Evolutionary conservation across 768 basidiomycete genomes (phyloP), one percentile per base, ranked within the genome.

Genomic region (Tulasnella sp.): DNA sequence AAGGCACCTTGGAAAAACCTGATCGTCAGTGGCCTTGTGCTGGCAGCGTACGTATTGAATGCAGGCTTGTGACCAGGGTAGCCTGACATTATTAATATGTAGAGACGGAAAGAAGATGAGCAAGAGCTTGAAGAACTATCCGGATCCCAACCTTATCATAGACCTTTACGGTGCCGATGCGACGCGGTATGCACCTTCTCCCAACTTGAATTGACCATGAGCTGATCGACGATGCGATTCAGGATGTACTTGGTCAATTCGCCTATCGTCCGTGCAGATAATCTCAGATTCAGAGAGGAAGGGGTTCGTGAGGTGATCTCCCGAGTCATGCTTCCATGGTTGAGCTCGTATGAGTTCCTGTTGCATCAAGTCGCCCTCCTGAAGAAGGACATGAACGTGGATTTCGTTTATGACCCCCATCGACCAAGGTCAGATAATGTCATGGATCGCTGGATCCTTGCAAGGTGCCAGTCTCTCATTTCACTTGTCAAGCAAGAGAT

Each of bases 71-170:
- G 21, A 36, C 34, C 18, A 36, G n/a, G 34, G 72, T 39, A 18
- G 36, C 38, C 79, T 68, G 36, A 71, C 19, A 18, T 31, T 36
- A 39, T 14, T 68, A 36, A 68, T 80, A 18, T 79, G 14, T 81
- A 96, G 94, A 2, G 97, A 99, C 83, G 98, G 98, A 77, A 98
- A 97, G 89, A 99, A 99, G 88, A 99, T 99, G 98, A 96, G 94
- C 87, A 99, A 99, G 87, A 97, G 94, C 85, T 86, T 97, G 80
- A 92, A 92, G 85, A 99, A 99, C 86, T 99, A 96, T 85, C 97
- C 98, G 36, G 98, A 99, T 85, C 98, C 98, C 10, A 95, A 91
- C 85, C 82, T 96, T 75, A 90, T 99, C 85, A 92, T 99, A 81
- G 89, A 96, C 84, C 90, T 91, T 81, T 98, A 95, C 85, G 97